A percentile compares a stretch with the other conserved stretches of the same genome.
phyloP scores from a whole-genome alignment of 2,329 filamentous ascomycete species.

The Verticillium zaregamsianum region DNA sequence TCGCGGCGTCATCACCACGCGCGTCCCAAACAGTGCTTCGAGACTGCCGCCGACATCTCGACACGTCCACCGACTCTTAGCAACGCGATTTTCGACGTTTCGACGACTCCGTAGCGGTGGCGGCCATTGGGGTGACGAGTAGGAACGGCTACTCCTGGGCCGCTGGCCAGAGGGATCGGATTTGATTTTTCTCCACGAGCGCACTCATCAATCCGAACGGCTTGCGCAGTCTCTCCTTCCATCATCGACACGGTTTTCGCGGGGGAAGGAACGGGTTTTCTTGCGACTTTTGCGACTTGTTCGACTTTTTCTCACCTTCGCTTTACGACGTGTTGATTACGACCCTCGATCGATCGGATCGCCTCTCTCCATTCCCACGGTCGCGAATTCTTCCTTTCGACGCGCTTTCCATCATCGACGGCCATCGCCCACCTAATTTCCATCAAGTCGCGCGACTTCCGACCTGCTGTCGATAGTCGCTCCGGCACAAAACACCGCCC shows the following conservation, averaged over 20 bases:
- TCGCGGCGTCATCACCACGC: slow-evolving; percentile 42
- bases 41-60: slow-evolving; percentile 24
- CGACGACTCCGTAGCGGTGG: slow-evolving; percentile 24
- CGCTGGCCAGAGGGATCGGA: slow-evolving; percentile 31
- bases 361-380: not conserved
- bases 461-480: not conserved
- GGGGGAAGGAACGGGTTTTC: slow-evolving; percentile 9
- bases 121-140: slow-evolving; percentile 34
- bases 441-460: not conserved
- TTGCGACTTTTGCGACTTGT: slow-evolving; percentile 15
- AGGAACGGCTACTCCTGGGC: slow-evolving; percentile 41
- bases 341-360: not conserved
- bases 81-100: slow-evolving; percentile 31
- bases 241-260: slow-evolving; percentile 23
- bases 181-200: not conserved
- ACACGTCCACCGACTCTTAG: slow-evolving; percentile 28
- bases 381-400: not conserved
- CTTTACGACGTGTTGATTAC: slow-evolving; percentile 7
- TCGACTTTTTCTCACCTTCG: slow-evolving; percentile 17
- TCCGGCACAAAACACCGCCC: slow-evolving; percentile 11
- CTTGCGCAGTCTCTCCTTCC: slow-evolving; percentile 21
- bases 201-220: slow-evolving; percentile 28
- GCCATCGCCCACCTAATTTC: not conserved
- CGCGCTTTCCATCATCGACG: not conserved
- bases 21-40: slow-evolving; percentile 45